Conservation (phyloP, 73 alveolate species). For the Paramecium sonneborni region DNA sequence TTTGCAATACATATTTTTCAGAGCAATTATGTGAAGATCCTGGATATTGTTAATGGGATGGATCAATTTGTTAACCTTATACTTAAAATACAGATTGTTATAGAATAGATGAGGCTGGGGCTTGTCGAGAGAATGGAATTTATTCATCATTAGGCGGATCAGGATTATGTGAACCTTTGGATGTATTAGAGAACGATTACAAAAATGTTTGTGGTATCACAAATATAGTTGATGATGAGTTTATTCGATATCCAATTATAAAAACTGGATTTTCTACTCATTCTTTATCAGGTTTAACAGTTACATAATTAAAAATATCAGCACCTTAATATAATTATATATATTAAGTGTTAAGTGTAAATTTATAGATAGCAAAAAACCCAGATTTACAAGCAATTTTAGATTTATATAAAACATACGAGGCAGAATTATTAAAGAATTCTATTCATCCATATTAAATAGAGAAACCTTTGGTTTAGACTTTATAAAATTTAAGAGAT, state of each 20-base stretch:
- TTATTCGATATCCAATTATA: neutral
- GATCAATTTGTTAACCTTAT: neutral
- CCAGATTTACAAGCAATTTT: neutral
- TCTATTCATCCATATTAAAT: conserved; percentile 7
- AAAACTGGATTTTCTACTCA: conserved; percentile 6
- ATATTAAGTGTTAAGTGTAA: neutral
- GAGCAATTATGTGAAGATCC: neutral
- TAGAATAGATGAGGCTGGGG: neutral
- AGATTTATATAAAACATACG: neutral
- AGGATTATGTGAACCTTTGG: neutral
- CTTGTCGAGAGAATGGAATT: neutral
- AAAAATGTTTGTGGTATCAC: neutral
- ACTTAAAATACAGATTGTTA: neutral
- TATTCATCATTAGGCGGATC: neutral
- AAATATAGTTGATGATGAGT: neutral
- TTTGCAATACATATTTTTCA: neutral
- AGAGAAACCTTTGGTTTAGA: neutral
- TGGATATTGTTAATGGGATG: neutral
- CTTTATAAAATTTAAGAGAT: conserved; percentile 38
- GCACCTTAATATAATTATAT: neutral
- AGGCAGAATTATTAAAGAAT: neutral
- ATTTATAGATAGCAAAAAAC: conserved; percentile 8
- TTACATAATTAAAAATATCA: neutral
- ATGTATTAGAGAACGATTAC: neutral
- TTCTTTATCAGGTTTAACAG: conserved; percentile 5